Conservation (phyloP, 345 rosid species). For the Mangifera indica region DNA sequence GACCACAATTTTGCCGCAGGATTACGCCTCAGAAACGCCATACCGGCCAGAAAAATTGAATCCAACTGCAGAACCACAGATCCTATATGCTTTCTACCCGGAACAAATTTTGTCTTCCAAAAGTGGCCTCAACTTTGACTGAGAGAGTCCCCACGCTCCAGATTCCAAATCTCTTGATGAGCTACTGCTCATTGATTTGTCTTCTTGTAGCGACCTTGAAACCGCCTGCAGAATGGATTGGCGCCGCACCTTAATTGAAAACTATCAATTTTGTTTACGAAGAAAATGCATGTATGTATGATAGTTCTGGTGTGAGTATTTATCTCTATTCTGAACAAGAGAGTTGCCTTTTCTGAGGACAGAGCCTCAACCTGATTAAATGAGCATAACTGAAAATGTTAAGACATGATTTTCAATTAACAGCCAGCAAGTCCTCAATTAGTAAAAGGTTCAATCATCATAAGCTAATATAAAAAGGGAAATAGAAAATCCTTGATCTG, state of each 20-base stretch:
- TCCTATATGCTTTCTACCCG: conserved; percentile 72
- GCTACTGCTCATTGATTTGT: conserved; percentile 34
- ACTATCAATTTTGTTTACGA: neutral
- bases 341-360: conserved; percentile 90
- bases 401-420: neutral
- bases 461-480: too few relatives aligned
- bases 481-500: too few relatives aligned
- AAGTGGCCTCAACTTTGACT: conserved; percentile 50
- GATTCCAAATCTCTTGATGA: conserved; percentile 62
- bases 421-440: neutral
- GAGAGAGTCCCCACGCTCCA: conserved; percentile 53
- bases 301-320: neutral
- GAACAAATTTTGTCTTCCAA: conserved; percentile 62
- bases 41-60: conserved; percentile 68
- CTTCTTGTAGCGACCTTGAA: conserved; percentile 77
- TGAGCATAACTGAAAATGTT: conserved; percentile 2
- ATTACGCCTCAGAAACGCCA: conserved; percentile 70
- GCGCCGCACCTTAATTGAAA: neutral
- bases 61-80: conserved; percentile 70
- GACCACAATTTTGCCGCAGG: conserved; percentile 76
- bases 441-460: neutral
- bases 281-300: neutral
- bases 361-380: conserved; percentile 77
- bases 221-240: conserved; percentile 46
- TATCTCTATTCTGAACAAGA: conserved; percentile 86